Evolutionary conservation across 2,329 filamentous ascomycete species (phyloP), one percentile per base, ranked within the genome.

Genomic region (Claviceps sp.): DNA sequence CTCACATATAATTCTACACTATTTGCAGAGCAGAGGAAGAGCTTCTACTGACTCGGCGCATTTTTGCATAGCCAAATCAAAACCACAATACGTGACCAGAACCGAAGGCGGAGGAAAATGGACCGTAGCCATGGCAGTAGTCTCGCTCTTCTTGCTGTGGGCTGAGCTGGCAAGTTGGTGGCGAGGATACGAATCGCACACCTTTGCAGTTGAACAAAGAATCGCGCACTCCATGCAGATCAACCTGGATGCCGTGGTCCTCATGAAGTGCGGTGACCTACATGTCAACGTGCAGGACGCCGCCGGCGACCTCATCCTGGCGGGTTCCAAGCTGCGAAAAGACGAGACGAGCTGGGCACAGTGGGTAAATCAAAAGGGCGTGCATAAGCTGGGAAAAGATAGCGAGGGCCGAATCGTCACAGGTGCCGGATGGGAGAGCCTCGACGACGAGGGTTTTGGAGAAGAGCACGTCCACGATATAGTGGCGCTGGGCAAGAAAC

Each of bases 251-350:
- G 75, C 94, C n/a, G 87, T 97, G 5, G 76, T 98, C 48, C 77
- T 77, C 50, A 98, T 98, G 93, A 73, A 77, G 60, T 98, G 93
- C 73, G 71, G 76, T 53, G 85, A 94, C 64, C 71, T 98, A n/a
- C 87, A 95, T 70, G 75, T 98, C 68, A 97, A 98, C 70, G 90
- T 98, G 49, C 93, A 97, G 72, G 93, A 98, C 67, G 90, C 91
- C 2, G 82, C 88, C 0, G 90, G 93, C 50, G 93, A 98, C 67
- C 83, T 87, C 56, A 95, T 97, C 61, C 76, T 95, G 34, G 93
- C 93, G 2, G 86, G 79, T 4, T 75, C 84, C 40, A 74, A 84
- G 56, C 74, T 98, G 55, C 75, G 79, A 57, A 83, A 81, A 62
- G 88, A 96, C 61, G 71, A 79, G 16, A 97, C 93, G 7, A 79